Evolutionary conservation across 73 alveolate species (phyloP).

Genomic region (Paramecium sexaurelia): DNA sequence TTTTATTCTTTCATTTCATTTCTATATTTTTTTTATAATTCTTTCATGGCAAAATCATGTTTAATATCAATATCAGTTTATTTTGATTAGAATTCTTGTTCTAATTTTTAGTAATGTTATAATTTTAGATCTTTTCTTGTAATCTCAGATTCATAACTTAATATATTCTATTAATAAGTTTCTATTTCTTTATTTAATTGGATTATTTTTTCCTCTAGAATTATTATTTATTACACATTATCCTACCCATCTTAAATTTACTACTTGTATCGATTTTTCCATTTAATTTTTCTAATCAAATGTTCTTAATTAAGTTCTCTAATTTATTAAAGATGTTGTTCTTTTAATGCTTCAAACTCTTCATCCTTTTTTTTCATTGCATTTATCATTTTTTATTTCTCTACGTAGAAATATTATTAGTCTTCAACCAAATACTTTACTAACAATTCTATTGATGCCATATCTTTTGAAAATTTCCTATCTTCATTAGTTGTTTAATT

Average conservation of each 20-base stretch:
- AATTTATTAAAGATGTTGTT: background rate
- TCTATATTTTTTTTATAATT: background rate
- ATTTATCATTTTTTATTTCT: background rate
- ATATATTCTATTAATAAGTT: background rate
- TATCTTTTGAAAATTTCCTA: slow-evolving; percentile 30
- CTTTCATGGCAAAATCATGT: slow-evolving; percentile 29
- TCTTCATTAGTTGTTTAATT: slow-evolving; percentile 24
- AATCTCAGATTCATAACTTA: background rate
- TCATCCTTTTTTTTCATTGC: background rate
- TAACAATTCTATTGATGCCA: background rate
- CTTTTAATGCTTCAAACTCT: background rate
- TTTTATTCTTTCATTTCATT: slow-evolving; percentile 2
- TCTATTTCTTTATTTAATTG: background rate
- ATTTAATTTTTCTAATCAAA: background rate
- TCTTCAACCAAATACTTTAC: slow-evolving; percentile 16
- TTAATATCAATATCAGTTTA: slow-evolving; percentile 5
- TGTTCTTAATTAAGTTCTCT: background rate
- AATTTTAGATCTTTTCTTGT: background rate
- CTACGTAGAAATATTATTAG: background rate
- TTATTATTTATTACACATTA: background rate
- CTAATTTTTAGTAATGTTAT: background rate
- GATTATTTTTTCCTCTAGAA: background rate
- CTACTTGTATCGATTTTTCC: background rate
- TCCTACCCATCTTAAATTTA: background rate
- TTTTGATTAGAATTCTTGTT: background rate